Base-by-base conservation (phyloP, 441 rosid species). In the Populus tomentosa region DNA sequence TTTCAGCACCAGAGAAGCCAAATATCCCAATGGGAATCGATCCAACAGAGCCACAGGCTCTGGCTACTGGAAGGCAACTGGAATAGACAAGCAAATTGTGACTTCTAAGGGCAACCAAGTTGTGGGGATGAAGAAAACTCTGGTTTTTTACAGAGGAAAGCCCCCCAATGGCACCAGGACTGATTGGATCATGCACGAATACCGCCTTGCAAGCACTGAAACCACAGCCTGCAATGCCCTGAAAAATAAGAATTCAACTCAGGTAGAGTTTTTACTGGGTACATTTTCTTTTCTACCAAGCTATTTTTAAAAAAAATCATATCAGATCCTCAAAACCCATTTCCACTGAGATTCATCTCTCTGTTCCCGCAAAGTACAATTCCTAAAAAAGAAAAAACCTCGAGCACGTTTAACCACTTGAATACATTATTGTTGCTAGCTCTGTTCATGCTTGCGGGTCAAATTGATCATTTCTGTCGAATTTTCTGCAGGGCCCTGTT, bases 121-220 rank as follows among this genome's bases (percentile, higher is more conserved):
- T 7, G 96, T 90, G 78, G 99, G 99, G 67, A 86, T 92, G 89
- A 96, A 96, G 88, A 96, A 96, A 86, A 96, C 99, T 35, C 92
- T 96, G 70, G 99, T 96, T 75, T 96, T 92, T 76, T 96, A 92
- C 77, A 90, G 90, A 85, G 99, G 99, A 26, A 96, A 94, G 78
- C 94, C 98, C 4, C 98, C 98, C 4, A 86, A 84, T 71, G 99
- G 99, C 10, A 28, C 89, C 2, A 89, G 96, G 78, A 94, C 99
- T 69, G 95, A 96, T 50, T 96, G 99, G 99, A 87, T 96, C 84
- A 94, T 96, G 98, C 99, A 96, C 20, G 99, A 96, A 53, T 96
- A 96, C 67, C 97, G 99, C 26, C 94, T 94, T 21, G 78, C 78
- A 46, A 72, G 75, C 24, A 33, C 87, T n/a, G 80, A 74, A 50